Conservation (phyloP, 202 grass and related monocot genomes). For the Setaria viridis region DNA sequence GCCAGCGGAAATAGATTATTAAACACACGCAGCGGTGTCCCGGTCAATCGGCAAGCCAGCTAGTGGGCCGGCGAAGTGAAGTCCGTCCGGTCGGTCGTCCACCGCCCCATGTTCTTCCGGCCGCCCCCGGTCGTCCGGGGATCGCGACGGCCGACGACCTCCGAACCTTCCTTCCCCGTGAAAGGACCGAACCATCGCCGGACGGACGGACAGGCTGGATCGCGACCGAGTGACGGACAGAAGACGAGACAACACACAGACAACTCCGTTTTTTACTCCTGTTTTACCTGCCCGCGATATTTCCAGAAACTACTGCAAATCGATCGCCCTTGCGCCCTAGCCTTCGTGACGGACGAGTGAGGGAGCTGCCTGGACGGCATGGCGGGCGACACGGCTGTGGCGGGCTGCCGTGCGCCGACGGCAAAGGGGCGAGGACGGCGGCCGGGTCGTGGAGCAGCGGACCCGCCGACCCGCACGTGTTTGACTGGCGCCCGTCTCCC, state of each 20-base stretch:
- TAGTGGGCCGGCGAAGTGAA: neutral
- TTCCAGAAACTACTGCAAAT: neutral
- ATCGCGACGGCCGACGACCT: conserved; percentile 2
- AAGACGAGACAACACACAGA: too few relatives aligned
- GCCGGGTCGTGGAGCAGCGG: conserved; percentile 18
- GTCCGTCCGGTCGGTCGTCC: neutral
- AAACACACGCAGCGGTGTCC: too few relatives aligned
- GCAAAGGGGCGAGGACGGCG: neutral
- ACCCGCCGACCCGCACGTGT: conserved; percentile 39
- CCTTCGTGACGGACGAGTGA: too few relatives aligned
- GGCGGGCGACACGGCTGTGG: neutral
- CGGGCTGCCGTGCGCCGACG: neutral
- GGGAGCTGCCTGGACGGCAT: neutral
- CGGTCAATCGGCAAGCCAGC: neutral
- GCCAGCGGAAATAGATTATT: neutral
- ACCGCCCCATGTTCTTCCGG: conserved; percentile 2
- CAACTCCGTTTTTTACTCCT: too few relatives aligned
- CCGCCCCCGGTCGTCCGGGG: neutral
- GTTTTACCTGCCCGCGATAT: neutral
- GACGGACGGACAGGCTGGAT: neutral
- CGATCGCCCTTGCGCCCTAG: too few relatives aligned
- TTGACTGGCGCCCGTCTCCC: neutral
- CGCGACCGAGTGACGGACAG: neutral
- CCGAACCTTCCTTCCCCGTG: conserved; percentile 22
- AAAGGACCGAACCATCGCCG: neutral